Evolutionary conservation across 106 monocot genomes (phyloP).

Genomic region (Dendrobium chrysotoxum): DNA sequence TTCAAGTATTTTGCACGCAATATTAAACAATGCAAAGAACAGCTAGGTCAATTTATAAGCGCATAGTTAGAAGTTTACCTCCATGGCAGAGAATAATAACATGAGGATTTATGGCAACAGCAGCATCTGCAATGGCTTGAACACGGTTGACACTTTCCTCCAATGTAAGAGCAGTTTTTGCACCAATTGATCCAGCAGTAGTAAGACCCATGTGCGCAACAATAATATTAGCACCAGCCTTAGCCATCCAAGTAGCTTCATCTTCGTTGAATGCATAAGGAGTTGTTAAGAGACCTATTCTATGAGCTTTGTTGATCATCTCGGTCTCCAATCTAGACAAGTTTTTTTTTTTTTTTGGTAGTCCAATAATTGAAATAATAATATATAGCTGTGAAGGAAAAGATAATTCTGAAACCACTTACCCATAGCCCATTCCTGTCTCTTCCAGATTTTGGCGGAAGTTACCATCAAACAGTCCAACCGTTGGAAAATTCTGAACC

Average conservation of each 20-base stretch:
- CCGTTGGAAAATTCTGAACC: constrained; percentile 95
- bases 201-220: constrained; percentile 98
- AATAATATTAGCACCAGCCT: constrained; percentile 79
- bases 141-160: constrained; percentile 63
- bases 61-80: constrained; percentile 35
- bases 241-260: constrained; percentile 76
- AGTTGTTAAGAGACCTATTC: constrained; percentile 77
- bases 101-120: constrained; percentile 51
- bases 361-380: not conserved
- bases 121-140: constrained; percentile 95
- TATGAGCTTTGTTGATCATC: constrained; percentile 88
- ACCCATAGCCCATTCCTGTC: constrained; percentile 97
- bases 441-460: constrained; percentile 96
- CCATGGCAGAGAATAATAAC: constrained; percentile 93
- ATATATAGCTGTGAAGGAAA: not conserved
- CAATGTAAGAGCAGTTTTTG: constrained; percentile 67
- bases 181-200: constrained; percentile 80
- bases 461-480: constrained; percentile 93
- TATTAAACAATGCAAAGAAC: not conserved
- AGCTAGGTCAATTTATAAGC: not conserved
- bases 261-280: constrained; percentile 82
- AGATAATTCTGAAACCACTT: constrained; percentile 2
- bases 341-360: not conserved
- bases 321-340: constrained; percentile 82
- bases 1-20: not conserved